Evolutionary conservation across 306 rosid species (phyloP).

Genomic region (Cicer yamashitae): DNA sequence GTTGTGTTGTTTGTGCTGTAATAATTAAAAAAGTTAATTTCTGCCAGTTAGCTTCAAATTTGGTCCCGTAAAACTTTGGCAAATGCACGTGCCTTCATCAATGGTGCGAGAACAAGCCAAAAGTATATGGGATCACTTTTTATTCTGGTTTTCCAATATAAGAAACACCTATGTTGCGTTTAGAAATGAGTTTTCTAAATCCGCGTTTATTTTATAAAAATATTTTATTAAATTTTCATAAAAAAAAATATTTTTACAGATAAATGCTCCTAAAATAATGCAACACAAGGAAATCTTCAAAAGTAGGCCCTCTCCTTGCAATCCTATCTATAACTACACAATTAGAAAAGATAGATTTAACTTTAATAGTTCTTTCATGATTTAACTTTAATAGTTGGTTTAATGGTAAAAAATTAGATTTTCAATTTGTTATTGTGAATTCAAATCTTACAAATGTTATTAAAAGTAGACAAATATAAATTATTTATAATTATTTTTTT

Average conservation of each 20-base stretch:
- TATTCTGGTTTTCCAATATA: not conserved
- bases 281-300: not conserved
- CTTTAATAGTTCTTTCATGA: no score
- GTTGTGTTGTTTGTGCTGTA: constrained; percentile 14
- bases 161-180: constrained; percentile 24
- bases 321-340: not conserved
- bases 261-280: no score
- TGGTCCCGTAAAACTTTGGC: constrained; percentile 29
- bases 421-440: no score
- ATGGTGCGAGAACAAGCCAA: constrained; percentile 38
- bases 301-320: not conserved
- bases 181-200: constrained; percentile 8
- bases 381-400: no score
- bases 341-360: not conserved
- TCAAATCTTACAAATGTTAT: no score
- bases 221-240: no score
- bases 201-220: no score
- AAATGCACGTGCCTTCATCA: constrained; percentile 46
- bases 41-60: constrained; percentile 14
- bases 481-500: no score
- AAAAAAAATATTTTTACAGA: no score
- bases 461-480: no score
- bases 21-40: constrained; percentile 17
- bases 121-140: constrained; percentile 38
- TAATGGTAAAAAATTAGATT: no score